Percentiles rank a stretch among this genome's conserved stretches.
These are phyloP conservation scores for Podospora anserina DNA, from an alignment of 495 filamentous ascomycete genomes.

Conservation along the genomic window DNA sequence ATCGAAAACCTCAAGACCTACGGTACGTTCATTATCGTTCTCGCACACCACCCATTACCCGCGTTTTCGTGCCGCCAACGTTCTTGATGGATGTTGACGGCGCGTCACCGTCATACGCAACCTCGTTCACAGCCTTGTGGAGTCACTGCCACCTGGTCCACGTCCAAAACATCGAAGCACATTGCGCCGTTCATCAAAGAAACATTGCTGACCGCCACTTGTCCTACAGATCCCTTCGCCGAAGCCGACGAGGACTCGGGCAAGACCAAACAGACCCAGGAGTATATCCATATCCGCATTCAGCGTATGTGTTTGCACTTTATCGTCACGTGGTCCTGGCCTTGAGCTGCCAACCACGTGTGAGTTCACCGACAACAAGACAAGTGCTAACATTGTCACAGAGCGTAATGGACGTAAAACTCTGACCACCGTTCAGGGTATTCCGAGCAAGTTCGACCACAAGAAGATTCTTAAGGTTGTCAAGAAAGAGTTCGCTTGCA, in stretches of 20 bases:
- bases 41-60: no score
- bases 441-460: conserved; percentile 96
- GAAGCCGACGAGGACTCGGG: conserved; percentile 99
- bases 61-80: background rate
- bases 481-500: conserved; percentile 99
- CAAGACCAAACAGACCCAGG: conserved; percentile 83
- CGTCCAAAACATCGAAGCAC: background rate
- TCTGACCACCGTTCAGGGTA: conserved; percentile 97
- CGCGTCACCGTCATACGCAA: background rate
- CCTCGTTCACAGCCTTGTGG: background rate
- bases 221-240: conserved; percentile 91
- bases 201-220: background rate
- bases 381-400: conserved; percentile 34
- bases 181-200: background rate
- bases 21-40: conserved; percentile 59
- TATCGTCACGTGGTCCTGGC: background rate
- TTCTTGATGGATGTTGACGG: background rate
- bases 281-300: conserved; percentile 99
- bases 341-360: background rate
- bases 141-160: background rate
- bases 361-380: background rate
- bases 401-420: conserved; percentile 99
- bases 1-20: conserved; percentile 88
- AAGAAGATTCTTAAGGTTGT: conserved; percentile 99
- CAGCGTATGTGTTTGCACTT: conserved; percentile 68